These are phyloP conservation scores for Amaranthus cruentus DNA, from an alignment of 148 eudicot species.

Conservation along the genomic window DNA sequence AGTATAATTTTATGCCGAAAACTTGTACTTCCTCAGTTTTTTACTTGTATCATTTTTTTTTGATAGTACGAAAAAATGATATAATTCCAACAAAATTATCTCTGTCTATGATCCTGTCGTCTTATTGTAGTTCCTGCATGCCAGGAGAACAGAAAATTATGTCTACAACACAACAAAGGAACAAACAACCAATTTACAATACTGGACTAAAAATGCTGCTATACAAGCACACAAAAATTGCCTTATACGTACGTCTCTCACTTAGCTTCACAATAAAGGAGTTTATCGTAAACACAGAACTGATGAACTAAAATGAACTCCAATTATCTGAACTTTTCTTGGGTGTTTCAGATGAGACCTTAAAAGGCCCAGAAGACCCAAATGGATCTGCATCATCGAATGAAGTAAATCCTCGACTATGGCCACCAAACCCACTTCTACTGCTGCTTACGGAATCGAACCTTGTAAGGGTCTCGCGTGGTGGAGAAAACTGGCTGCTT, in stretches of 20 bases:
- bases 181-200: conserved; percentile 21
- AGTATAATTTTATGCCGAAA: too few species aligned
- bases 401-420: conserved; percentile 57
- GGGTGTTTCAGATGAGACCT: conserved; percentile 65
- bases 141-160: background rate
- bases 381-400: conserved; percentile 88
- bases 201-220: conserved; percentile 9
- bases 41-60: too few species aligned
- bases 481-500: conserved; percentile 44
- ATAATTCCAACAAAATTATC: too few species aligned
- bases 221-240: conserved; percentile 24
- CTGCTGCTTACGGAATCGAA: conserved; percentile 79
- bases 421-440: conserved; percentile 51
- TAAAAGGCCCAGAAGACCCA: conserved; percentile 86
- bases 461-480: conserved; percentile 56
- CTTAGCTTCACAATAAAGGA: background rate
- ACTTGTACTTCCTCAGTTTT: too few species aligned
- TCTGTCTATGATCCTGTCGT: too few species aligned
- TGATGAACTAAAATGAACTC: conserved; percentile 55
- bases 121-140: background rate
- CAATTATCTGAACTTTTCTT: conserved; percentile 66
- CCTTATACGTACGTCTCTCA: background rate
- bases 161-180: conserved; percentile 10
- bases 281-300: background rate
- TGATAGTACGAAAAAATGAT: too few species aligned